Evolutionary conservation across 331 rosid genomes (phyloP).

Genomic region (Malus hybrid): DNA sequence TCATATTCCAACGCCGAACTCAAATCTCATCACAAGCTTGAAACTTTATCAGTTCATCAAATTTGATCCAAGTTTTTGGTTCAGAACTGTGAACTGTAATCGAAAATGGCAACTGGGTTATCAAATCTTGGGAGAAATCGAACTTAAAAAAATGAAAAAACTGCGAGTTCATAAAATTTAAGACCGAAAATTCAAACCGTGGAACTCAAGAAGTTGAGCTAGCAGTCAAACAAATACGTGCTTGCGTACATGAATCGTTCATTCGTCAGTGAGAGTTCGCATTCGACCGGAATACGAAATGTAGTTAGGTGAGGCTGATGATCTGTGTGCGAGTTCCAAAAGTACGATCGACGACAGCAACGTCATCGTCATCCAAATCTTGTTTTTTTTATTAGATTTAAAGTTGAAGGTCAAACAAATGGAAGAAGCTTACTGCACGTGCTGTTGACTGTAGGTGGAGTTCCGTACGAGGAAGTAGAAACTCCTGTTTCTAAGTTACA

Average conservation of each 20-base stretch:
- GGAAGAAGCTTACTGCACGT: too few species aligned
- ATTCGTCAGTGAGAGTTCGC: background rate
- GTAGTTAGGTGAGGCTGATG: background rate
- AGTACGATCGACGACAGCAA: too few species aligned
- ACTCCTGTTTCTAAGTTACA: too few species aligned
- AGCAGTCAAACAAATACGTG: background rate
- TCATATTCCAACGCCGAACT: background rate
- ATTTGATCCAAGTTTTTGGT: background rate
- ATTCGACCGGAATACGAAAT: background rate
- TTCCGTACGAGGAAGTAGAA: too few species aligned
- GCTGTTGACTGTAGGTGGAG: too few species aligned
- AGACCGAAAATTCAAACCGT: background rate
- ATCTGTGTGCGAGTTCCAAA: too few species aligned
- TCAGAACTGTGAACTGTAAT: background rate
- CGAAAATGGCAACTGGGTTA: background rate
- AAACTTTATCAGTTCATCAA: background rate
- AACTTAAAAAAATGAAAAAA: background rate
- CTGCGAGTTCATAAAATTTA: background rate
- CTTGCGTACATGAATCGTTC: background rate
- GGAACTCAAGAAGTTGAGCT: background rate
- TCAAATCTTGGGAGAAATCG: background rate
- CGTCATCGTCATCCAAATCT: too few species aligned
- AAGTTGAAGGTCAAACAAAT: too few species aligned
- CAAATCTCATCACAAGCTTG: background rate
- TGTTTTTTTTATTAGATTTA: too few species aligned